Evolutionary conservation across 352 stramenopile genomes (phyloP).

Genomic region (Pythium guiyangense): DNA sequence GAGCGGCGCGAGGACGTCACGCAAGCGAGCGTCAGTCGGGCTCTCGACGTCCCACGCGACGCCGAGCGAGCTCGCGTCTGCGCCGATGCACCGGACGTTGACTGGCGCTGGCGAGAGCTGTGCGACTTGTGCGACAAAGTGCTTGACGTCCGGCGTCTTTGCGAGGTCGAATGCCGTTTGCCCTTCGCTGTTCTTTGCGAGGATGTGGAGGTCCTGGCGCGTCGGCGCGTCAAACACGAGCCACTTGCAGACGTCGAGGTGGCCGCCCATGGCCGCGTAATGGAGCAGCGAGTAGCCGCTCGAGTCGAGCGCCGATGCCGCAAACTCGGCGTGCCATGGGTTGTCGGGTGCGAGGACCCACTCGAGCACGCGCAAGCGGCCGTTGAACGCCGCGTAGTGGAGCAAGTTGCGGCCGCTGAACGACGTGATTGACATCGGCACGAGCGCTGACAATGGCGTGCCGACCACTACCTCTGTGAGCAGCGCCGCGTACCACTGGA

Average conservation of each 20-base stretch:
- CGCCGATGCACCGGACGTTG: slow-evolving; percentile 38
- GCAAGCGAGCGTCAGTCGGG: slow-evolving; percentile 21
- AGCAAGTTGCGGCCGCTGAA: slow-evolving; percentile 61
- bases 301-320: slow-evolving; percentile 32
- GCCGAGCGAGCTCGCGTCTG: slow-evolving; percentile 43
- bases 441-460: neutral
- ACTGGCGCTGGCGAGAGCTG: slow-evolving; percentile 27
- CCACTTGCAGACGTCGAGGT: slow-evolving; percentile 55
- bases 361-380: slow-evolving; percentile 35
- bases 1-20: slow-evolving; percentile 32
- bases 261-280: slow-evolving; percentile 57
- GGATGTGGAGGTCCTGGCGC: slow-evolving; percentile 35
- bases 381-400: slow-evolving; percentile 70
- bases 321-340: slow-evolving; percentile 19
- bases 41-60: slow-evolving; percentile 52
- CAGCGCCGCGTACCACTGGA: slow-evolving; percentile 45
- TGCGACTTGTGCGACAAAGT: slow-evolving; percentile 38
- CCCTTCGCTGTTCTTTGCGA: slow-evolving; percentile 33
- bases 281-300: slow-evolving; percentile 64
- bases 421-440: slow-evolving; percentile 41
- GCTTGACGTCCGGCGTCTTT: slow-evolving; percentile 25
- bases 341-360: slow-evolving; percentile 39
- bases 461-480: neutral
- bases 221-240: slow-evolving; percentile 42
- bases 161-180: slow-evolving; percentile 42